phyloP scores from a whole-genome alignment of 2,329 filamentous ascomycete genomes.

The Chaetothyriales sp. region DNA sequence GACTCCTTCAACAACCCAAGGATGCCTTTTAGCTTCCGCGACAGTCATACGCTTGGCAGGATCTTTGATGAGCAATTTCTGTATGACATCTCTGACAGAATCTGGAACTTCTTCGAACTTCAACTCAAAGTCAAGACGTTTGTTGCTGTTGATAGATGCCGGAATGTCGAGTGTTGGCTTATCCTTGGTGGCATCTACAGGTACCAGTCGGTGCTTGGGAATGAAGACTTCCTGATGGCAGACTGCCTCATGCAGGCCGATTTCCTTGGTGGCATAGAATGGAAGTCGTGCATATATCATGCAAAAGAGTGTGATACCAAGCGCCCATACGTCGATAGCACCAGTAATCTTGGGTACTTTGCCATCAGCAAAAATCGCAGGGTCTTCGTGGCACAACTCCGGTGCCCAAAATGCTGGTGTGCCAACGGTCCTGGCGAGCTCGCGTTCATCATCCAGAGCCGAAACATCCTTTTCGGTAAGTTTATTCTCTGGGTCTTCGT shows the following conservation, averaged over 20 bases:
- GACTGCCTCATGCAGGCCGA: slow-evolving; percentile 79
- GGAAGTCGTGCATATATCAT: slow-evolving; percentile 87
- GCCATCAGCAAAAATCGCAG: slow-evolving; percentile 37
- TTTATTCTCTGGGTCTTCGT: slow-evolving; percentile 58
- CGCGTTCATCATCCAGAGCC: slow-evolving; percentile 81
- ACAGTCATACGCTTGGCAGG: slow-evolving; percentile 76
- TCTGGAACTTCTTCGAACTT: slow-evolving; percentile 77
- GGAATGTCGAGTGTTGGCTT: slow-evolving; percentile 16
- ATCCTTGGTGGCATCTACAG: slow-evolving; percentile 34
- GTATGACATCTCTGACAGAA: slow-evolving; percentile 61
- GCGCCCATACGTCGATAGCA: slow-evolving; percentile 92
- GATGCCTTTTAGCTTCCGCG: slow-evolving; percentile 82
- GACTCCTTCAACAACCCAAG: slow-evolving; percentile 73
- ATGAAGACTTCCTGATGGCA: slow-evolving; percentile 88
- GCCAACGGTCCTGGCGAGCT: slow-evolving; percentile 94
- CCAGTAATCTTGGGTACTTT: slow-evolving; percentile 68
- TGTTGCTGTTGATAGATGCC: slow-evolving; percentile 45
- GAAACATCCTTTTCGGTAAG: slow-evolving; percentile 64
- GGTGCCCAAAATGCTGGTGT: slow-evolving; percentile 96
- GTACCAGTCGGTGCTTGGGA: slow-evolving; percentile 64
- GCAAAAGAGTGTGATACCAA: slow-evolving; percentile 91
- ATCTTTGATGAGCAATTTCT: slow-evolving; percentile 72
- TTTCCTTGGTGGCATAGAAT: slow-evolving; percentile 72
- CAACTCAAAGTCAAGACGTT: slow-evolving; percentile 62
- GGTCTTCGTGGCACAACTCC: slow-evolving; percentile 81